Conservation (phyloP, 805 yeast genomes). For the Teunomyces cretensis region DNA sequence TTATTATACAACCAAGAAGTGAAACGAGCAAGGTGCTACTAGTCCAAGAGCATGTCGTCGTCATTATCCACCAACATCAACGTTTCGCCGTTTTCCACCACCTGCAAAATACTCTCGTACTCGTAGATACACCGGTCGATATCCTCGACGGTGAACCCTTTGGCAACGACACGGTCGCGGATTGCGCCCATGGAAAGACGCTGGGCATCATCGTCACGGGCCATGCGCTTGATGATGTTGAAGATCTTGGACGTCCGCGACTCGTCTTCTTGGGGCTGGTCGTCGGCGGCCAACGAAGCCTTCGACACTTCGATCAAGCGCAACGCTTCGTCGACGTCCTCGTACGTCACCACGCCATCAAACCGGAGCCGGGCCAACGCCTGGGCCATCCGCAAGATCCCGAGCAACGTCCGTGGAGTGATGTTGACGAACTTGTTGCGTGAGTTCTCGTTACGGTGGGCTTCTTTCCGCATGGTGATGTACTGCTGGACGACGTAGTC, state of each 20-base stretch:
- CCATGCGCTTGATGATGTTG: slow-evolving; percentile 64
- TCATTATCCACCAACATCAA: slow-evolving; percentile 52
- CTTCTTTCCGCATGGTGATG: slow-evolving; percentile 89
- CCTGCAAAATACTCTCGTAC: slow-evolving; percentile 74
- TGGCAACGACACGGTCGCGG: slow-evolving; percentile 64
- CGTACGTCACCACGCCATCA: slow-evolving; percentile 62
- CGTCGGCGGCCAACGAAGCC: slow-evolving; percentile 62
- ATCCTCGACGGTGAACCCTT: slow-evolving; percentile 82
- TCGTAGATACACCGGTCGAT: slow-evolving; percentile 73
- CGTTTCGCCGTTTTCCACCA: slow-evolving; percentile 65
- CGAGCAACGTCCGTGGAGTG: slow-evolving; percentile 92
- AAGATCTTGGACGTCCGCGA: slow-evolving; percentile 68
- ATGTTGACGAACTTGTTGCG: slow-evolving; percentile 83
- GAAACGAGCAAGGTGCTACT: background rate
- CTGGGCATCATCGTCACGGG: slow-evolving; percentile 24
- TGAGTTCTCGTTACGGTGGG: slow-evolving; percentile 74
- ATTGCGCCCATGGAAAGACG: slow-evolving; percentile 43
- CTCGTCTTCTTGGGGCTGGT: slow-evolving; percentile 55
- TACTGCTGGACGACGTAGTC: slow-evolving; percentile 84
- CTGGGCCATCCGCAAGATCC: slow-evolving; percentile 88
- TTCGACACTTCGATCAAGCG: slow-evolving; percentile 86
- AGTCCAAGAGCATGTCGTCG: slow-evolving; percentile 25
- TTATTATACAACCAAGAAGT: slow-evolving; percentile 6
- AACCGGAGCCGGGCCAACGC: slow-evolving; percentile 91
- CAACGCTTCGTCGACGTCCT: slow-evolving; percentile 94